Evolutionary conservation across 768 basidiomycete species (phyloP).

Genomic region (Boletus rufocinnamomeus): DNA sequence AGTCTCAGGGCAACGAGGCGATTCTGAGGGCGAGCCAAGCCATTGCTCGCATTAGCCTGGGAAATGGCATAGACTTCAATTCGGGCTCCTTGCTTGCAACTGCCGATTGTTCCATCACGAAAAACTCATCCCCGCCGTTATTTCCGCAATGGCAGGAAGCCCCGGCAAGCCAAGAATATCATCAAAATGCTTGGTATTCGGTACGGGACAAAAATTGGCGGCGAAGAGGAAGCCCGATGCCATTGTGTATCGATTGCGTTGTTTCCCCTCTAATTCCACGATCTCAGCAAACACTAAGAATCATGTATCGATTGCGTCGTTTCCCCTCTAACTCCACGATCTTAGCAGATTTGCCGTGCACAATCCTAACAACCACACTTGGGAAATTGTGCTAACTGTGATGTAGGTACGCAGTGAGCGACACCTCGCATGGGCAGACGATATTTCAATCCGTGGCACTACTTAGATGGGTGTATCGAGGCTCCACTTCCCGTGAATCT

Average conservation of each 20-base stretch:
- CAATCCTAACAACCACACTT: background rate
- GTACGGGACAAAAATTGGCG: background rate
- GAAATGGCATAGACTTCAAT: background rate
- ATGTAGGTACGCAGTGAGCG: background rate
- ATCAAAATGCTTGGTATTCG: background rate
- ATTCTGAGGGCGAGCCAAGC: background rate
- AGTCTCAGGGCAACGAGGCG: background rate
- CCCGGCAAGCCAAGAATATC: background rate
- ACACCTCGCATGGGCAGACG: background rate
- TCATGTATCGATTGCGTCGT: background rate
- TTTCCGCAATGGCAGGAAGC: background rate
- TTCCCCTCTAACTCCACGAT: background rate
- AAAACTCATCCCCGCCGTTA: background rate
- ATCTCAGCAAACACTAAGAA: background rate
- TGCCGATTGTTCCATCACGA: background rate
- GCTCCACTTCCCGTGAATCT: background rate
- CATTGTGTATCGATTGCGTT: background rate
- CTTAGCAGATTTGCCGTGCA: background rate
- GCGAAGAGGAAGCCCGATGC: background rate
- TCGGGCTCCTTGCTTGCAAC: background rate
- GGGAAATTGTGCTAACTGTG: background rate
- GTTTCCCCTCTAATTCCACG: conserved; percentile 26
- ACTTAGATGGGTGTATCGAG: background rate
- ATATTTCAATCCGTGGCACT: background rate
- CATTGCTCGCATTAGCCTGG: conserved; percentile 26